A percentile compares a stretch with the other conserved stretches of the same genome.
These are phyloP conservation scores for Clohesyomyces aquaticus DNA, from an alignment of 495 filamentous ascomycete genomes.

Conservation along the genomic window DNA sequence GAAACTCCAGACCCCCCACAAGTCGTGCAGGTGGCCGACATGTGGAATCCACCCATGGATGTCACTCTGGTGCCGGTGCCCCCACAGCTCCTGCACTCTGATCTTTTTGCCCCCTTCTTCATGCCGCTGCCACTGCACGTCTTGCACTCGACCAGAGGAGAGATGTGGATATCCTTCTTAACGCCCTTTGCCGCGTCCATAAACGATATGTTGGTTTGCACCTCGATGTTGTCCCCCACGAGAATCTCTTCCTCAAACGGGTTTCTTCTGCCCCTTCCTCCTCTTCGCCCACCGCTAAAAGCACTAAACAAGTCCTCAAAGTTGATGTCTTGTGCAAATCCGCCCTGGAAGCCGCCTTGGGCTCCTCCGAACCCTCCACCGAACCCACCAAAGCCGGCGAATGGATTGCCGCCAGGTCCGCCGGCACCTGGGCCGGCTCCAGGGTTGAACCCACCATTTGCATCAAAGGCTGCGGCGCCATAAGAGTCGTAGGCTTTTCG, in stretches of 20 bases:
- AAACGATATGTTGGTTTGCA: slow-evolving; percentile 88
- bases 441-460: slow-evolving; percentile 71
- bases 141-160: slow-evolving; percentile 74
- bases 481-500: slow-evolving; percentile 87
- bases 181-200: slow-evolving; percentile 94
- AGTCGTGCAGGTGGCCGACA: slow-evolving; percentile 81
- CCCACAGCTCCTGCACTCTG: slow-evolving; percentile 76
- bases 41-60: slow-evolving; percentile 92
- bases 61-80: slow-evolving; percentile 87
- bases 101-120: slow-evolving; percentile 74
- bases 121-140: slow-evolving; percentile 82
- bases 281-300: slow-evolving; percentile 66
- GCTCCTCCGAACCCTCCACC: slow-evolving; percentile 50
- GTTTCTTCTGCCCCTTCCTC: slow-evolving; percentile 53
- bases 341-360: slow-evolving; percentile 54
- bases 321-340: slow-evolving; percentile 79
- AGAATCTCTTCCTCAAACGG: slow-evolving; percentile 77
- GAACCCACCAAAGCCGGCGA: slow-evolving; percentile 56
- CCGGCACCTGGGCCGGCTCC: slow-evolving; percentile 60
- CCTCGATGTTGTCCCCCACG: slow-evolving; percentile 91
- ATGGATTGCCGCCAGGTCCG: slow-evolving; percentile 49
- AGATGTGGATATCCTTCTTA: slow-evolving; percentile 74
- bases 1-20: slow-evolving; percentile 76
- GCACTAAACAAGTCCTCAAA: slow-evolving; percentile 95
- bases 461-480: slow-evolving; percentile 86